Conservation (phyloP, 1,139 yeast species). For the Scheffersomyces quercinus region DNA sequence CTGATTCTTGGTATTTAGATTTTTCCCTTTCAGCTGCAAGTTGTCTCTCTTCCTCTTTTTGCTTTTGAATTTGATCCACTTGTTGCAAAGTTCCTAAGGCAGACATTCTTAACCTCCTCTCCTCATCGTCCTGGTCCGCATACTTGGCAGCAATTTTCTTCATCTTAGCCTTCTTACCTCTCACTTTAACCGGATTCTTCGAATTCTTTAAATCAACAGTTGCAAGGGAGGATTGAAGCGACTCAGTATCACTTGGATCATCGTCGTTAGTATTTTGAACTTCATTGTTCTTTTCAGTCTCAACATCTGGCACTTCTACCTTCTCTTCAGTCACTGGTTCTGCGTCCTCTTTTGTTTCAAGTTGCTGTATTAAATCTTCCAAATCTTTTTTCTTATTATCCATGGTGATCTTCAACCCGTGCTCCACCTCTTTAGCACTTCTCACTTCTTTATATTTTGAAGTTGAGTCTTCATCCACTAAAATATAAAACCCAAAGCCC, state of each 20-base stretch:
- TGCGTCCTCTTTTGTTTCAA: slow-evolving; percentile 9
- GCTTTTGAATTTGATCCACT: slow-evolving; percentile 40
- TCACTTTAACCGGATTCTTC: slow-evolving; percentile 35
- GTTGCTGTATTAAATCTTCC: slow-evolving; percentile 12
- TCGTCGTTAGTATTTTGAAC: slow-evolving; percentile 13
- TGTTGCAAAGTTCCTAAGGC: slow-evolving; percentile 83
- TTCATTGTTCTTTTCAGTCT: slow-evolving; percentile 6
- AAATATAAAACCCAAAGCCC: slow-evolving; percentile 86
- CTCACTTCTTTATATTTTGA: slow-evolving; percentile 40
- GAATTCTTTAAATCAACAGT: neutral
- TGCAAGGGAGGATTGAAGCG: slow-evolving; percentile 2
- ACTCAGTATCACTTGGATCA: slow-evolving; percentile 6
- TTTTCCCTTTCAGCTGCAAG: slow-evolving; percentile 30
- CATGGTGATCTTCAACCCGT: slow-evolving; percentile 44
- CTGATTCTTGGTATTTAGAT: slow-evolving; percentile 20
- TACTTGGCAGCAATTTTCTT: slow-evolving; percentile 83
- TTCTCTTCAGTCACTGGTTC: slow-evolving; percentile 15
- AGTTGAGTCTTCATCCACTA: slow-evolving; percentile 58
- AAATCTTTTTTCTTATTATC: slow-evolving; percentile 33
- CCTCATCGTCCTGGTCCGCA: slow-evolving; percentile 91
- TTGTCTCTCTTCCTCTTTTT: slow-evolving; percentile 23
- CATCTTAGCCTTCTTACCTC: slow-evolving; percentile 84
- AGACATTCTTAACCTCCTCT: slow-evolving; percentile 69
- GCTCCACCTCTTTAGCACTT: slow-evolving; percentile 41
- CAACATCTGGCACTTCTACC: slow-evolving; percentile 4